phyloP scores from a whole-genome alignment of 129 eudicot species.

The Flaveria bidentis region DNA sequence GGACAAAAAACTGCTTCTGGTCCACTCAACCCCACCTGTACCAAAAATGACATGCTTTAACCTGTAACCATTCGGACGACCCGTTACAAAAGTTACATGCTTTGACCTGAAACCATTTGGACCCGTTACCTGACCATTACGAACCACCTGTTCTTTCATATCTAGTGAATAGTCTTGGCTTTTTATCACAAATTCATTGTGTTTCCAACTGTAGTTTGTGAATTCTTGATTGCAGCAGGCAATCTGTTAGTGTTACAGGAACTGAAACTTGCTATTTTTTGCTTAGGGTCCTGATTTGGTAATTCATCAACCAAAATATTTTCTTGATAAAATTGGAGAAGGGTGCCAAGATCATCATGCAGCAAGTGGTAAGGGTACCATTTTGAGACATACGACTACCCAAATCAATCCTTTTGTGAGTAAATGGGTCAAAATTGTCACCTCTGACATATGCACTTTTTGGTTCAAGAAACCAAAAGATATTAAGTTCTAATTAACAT shows the following conservation, averaged over 20 bases:
- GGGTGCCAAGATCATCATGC: constrained; percentile 93
- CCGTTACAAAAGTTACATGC: background rate
- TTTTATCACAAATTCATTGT: background rate
- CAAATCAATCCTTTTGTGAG: too few species aligned
- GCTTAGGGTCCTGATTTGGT: constrained; percentile 89
- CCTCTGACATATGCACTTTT: background rate
- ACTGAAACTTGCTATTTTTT: background rate
- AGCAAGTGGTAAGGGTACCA: constrained; percentile 66
- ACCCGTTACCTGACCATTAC: background rate
- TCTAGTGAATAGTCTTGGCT: background rate
- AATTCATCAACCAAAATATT: constrained; percentile 79
- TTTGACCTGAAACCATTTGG: background rate
- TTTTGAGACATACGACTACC: too few species aligned
- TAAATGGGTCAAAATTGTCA: background rate
- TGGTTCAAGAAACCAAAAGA: background rate
- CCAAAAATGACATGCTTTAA: background rate
- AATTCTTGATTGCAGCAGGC: background rate
- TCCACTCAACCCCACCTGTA: background rate
- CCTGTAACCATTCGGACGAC: background rate
- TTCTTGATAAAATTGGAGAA: constrained; percentile 84
- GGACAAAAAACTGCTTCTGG: background rate
- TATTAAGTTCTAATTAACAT: background rate
- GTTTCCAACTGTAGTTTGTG: constrained; percentile 8
- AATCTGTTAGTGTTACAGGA: background rate
- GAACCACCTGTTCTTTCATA: background rate